Evolutionary conservation across 345 rosid genomes (phyloP), one percentile per base, ranked within the genome.

Genomic region (Aquilaria sinensis): DNA sequence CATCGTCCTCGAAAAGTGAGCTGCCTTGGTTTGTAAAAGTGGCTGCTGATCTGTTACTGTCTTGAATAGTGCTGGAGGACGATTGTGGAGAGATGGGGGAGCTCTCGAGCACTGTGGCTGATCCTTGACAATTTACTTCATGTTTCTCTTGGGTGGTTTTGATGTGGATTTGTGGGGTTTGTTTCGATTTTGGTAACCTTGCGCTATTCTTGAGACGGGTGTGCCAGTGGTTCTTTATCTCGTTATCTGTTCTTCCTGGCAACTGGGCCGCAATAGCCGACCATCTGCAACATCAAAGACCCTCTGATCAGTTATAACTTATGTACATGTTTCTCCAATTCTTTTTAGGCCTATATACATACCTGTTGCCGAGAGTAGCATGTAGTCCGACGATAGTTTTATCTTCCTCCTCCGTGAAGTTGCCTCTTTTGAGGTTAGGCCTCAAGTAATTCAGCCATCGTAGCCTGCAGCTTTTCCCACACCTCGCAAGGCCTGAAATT

Each of bases 191-290:
- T 23, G 23, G 23, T 23, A 23, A 23, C 23, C 32, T 52, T 10
- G 12, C 75, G 77, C 61, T 80, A 23, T 23, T 85, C 75, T 76
- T 85, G 53, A 85, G 77, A 53, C 63, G 62, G 49, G 90, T 74
- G 71, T 85, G 90, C 90, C 90, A 85, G 56, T 81, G 73, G 69
- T 85, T 85, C 70, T 85, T 85, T 10, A 85, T 75, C 59, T 81
- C 90, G 41, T 78, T 81, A 70, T 81, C 90, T 1, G 83, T 75
- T 74, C 90, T 71, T 49, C 87, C 86, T 0, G 83, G 90, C 60
- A 85, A 73, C 56, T 80, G 43, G 4, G 87, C 74, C 32, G 90
- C 86, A 66, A 85, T 85, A 10, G 80, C 68, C 5, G 90, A 75
- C 90, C 86, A 85, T 69, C 86, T 81, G 76, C 54, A 63, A n/a